A percentile compares a stretch with the other conserved stretches of the same genome.
Evolutionary conservation across 1,284 basidiomycete species (phyloP).

Genomic region (Schizophyllum amplum): DNA sequence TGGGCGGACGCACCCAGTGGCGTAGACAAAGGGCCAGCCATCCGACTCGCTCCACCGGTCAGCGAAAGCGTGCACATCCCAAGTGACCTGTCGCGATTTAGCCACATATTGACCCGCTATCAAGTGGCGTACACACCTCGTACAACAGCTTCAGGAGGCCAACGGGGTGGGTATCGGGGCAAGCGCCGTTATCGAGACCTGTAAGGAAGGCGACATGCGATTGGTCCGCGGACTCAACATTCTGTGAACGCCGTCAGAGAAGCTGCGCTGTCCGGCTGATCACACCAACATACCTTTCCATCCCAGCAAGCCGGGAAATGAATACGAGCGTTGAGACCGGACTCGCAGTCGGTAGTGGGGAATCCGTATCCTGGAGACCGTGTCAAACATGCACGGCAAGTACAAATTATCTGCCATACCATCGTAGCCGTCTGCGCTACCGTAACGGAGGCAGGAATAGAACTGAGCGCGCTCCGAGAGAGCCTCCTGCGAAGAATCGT

Average conservation of each 20-base stretch:
- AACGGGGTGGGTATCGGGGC: conserved; percentile 36
- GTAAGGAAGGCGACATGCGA: conserved; percentile 25
- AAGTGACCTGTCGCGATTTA: conserved; percentile 29
- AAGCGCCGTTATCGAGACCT: conserved; percentile 35
- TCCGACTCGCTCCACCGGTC: conserved; percentile 25
- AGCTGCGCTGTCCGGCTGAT: conserved; percentile 9
- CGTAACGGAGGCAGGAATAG: conserved; percentile 34
- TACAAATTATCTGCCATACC: conserved; percentile 9
- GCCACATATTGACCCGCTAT: too few relatives aligned
- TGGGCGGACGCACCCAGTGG: conserved; percentile 25
- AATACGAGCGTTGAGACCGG: conserved; percentile 4
- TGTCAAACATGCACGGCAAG: not conserved
- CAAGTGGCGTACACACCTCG: too few relatives aligned
- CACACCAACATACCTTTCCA: not conserved
- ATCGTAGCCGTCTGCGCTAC: conserved; percentile 20
- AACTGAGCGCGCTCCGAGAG: conserved; percentile 32
- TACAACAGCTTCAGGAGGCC: conserved; percentile 39
- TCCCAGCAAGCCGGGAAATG: not conserved
- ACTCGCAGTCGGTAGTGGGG: conserved; percentile 35
- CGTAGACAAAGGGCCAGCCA: conserved; percentile 37
- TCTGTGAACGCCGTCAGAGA: conserved; percentile 12
- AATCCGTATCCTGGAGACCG: conserved; percentile 19
- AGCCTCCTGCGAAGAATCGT: conserved; percentile 22
- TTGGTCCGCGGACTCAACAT: conserved; percentile 22
- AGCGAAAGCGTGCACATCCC: conserved; percentile 29